phyloP scores from a whole-genome alignment of 2,329 filamentous ascomycete species.

The Calonectria honghensis region DNA sequence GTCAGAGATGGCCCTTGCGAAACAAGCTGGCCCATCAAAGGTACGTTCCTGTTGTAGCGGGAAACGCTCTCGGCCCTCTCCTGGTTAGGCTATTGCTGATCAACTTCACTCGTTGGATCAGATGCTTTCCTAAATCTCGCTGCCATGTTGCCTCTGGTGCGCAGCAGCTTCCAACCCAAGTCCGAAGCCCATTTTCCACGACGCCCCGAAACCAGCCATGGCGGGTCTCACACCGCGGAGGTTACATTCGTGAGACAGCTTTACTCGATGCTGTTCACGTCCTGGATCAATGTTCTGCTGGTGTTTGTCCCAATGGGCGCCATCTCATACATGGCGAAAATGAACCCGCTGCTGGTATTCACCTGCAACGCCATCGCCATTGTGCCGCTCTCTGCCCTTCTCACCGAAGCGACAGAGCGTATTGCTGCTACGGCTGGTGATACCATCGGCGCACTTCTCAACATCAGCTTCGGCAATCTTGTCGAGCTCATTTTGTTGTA shows the following conservation, averaged over 20 bases:
- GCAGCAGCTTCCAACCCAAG: background rate
- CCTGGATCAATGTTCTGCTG: conserved; percentile 79
- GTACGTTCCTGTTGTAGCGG: background rate
- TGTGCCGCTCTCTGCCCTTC: conserved; percentile 73
- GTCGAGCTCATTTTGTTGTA: conserved; percentile 78
- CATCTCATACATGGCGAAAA: conserved; percentile 65
- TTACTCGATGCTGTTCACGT: conserved; percentile 55
- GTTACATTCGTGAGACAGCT: conserved; percentile 46
- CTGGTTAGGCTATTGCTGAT: background rate
- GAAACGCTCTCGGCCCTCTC: background rate
- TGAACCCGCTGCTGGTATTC: conserved; percentile 68
- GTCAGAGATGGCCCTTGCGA: background rate
- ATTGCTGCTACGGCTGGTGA: conserved; percentile 75
- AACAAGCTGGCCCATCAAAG: background rate
- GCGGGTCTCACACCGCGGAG: background rate
- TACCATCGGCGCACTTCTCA: conserved; percentile 75
- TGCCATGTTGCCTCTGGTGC: background rate
- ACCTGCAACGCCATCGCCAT: conserved; percentile 77
- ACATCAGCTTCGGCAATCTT: conserved; percentile 78
- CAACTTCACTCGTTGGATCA: background rate
- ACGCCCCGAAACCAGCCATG: background rate
- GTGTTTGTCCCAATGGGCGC: conserved; percentile 83
- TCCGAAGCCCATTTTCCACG: background rate
- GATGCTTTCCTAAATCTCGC: background rate
- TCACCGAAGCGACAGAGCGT: conserved; percentile 76